Evolutionary conservation across 192 early-diverging fungal species (phyloP).

Genomic region (Allomyces macrogynus): DNA sequence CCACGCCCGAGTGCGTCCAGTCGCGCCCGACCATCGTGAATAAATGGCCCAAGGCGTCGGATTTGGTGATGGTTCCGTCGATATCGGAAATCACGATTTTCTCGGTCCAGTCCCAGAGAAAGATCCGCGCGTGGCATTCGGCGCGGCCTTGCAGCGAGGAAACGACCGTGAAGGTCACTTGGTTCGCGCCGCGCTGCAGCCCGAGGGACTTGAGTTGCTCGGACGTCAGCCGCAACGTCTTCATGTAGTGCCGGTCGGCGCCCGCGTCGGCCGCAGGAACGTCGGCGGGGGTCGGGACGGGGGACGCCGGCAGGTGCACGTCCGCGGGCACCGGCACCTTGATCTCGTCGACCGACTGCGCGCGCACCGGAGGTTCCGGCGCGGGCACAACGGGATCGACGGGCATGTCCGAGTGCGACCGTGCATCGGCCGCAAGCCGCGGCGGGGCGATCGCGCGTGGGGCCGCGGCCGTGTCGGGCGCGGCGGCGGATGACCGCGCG

Average conservation of each 20-base stretch:
- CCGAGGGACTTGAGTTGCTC: conserved; percentile 67
- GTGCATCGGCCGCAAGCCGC: no score
- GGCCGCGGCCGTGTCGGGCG: no score
- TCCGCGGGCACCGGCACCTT: no score
- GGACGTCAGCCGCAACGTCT: conserved; percentile 78
- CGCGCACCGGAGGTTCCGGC: not conserved
- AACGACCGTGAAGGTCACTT: conserved; percentile 68
- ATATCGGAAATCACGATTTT: conserved; percentile 92
- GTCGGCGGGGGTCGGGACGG: not conserved
- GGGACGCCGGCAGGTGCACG: no score
- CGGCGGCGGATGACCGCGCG: no score
- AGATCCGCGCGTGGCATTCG: conserved; percentile 68
- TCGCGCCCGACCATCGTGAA: conserved; percentile 94
- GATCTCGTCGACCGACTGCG: not conserved
- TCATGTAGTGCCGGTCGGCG: conserved; percentile 39
- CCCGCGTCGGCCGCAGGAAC: conserved; percentile 7
- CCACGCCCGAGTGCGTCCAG: conserved; percentile 94
- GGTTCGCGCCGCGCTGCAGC: conserved; percentile 70
- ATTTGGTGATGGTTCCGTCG: conserved; percentile 97
- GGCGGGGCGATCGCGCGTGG: no score
- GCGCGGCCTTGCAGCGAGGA: conserved; percentile 56
- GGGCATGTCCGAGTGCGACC: no score
- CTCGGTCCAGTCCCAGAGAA: conserved; percentile 61
- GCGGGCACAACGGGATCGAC: no score
- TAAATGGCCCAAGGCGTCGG: conserved; percentile 85